Base-by-base conservation (phyloP, 257 asterid genomes). In the Jasminum sambac region DNA sequence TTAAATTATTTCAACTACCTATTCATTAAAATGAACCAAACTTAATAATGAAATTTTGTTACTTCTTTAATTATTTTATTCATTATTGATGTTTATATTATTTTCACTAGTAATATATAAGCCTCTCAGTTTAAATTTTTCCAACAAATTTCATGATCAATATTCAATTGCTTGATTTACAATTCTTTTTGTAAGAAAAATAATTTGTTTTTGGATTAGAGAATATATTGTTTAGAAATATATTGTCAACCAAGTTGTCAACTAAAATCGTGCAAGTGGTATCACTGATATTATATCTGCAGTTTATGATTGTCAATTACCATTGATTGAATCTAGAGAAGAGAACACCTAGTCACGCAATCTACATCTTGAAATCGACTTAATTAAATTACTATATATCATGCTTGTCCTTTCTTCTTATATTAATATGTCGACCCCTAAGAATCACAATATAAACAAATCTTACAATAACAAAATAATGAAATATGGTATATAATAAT, bases 1-100 rank as follows among this genome's bases (percentile, higher is more conserved):
- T 55, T 55, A 9, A 55, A 55, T 55, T 55, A 55, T 55, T 55
- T 55, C 62, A 55, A 24, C 62, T 55, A 55, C 62, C 62, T 30
- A 55, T 55, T 55, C 62, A 55, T 55, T 55, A 23, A 55, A 55
- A 23, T 11, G 62, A 23, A 55, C 62, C 62, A 23, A 23, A 55
- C 62, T 10, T 55, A 14, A 19, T 55, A 55, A 55, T 55, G 30
- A 55, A 19, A 23, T 52, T 48, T 11, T 42, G 4, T 44, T 44
- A 44, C 4, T 44, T 44, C 3, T 44, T 14, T 14, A 2, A 2
- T 1, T 14, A 16, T 48, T 50, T 50, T 50, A 16, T 50, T 50
- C 44, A 30, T 30, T 30, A 30, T 30, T 1, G 1, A 30, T 30
- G n/a, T 44, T 44, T 44, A 44, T n/a, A n/a, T n/a, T 48, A 48